Evolutionary conservation across 768 basidiomycete species (phyloP), one percentile per base, ranked within the genome.

Genomic region (Ephemerocybe angulata): DNA sequence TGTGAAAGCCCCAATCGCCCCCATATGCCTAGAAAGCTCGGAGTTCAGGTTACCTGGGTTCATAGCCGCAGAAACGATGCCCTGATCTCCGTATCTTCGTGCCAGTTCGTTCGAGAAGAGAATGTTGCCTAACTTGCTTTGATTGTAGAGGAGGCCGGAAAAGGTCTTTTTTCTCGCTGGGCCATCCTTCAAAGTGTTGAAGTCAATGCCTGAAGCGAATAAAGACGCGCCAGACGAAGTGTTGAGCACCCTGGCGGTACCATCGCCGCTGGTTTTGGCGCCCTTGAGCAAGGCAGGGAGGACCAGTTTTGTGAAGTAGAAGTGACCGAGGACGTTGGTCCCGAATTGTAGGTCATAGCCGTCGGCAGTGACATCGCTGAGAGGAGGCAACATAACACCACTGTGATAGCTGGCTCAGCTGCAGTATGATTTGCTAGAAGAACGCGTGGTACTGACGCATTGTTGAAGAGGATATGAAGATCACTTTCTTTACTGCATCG

Each of bases 291-390:
- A 64, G 10, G 63, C 62, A 4, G 78, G 76, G n/a, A 79, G 54
- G 7, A 82, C 66, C 0, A 76, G 63, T 52, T 72, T 71, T 6
- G 84, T 86, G 54, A 88, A 75, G 60, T 81, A 76, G 62, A 77
- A 84, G 62, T 82, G 87, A 1, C 86, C 84, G 82, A 81, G 72
- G 3, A 76, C 78, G 53, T 83, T 84, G 3, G 76, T 79, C 4
- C 82, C 82, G 46, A 82, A 80, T 60, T 81, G 78, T 4, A 79
- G 67, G 60, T 85, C 84, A 59, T 83, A 83, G 13, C 81, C 81
- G 38, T 84, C 71, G 1, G 82, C 82, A 10, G 52, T 53, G 11
- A 81, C 28, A 28, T 66, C 43, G 1, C 74, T 73, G 1, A 75
- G 61, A 0, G 81, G 76, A 29, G 77, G 68, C 3, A 62, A 50